Percentiles rank a stretch among this genome's conserved stretches.
phyloP scores from a whole-genome alignment of 202 grass and related monocot genomes.

The Zoysia matrella region DNA sequence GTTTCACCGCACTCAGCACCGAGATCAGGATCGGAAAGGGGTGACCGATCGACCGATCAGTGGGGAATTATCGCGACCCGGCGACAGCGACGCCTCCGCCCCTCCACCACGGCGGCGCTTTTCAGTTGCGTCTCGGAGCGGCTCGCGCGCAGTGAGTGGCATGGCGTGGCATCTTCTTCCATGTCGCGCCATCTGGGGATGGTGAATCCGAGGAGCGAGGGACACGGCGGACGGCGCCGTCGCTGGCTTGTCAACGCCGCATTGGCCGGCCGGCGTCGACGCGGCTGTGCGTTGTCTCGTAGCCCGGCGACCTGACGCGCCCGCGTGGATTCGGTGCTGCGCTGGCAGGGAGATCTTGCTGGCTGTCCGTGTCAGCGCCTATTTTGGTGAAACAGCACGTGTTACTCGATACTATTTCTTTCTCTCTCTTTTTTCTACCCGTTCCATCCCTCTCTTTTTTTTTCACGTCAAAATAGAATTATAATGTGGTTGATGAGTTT shows the following conservation, averaged over 20 bases:
- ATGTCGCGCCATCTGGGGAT: not conserved
- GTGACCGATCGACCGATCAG: not conserved
- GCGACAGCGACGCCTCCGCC: not conserved
- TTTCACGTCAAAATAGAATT: not conserved
- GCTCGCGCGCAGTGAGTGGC: not conserved
- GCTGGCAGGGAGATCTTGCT: not conserved
- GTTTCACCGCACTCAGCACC: not conserved
- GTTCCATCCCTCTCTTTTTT: not conserved
- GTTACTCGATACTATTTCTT: not conserved
- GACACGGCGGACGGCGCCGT: not conserved
- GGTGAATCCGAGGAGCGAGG: not conserved
- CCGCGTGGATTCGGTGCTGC: not conserved
- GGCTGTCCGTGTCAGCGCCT: not conserved
- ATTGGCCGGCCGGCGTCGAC: constrained; percentile 17
- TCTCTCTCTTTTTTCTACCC: not conserved
- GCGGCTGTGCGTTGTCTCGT: not conserved
- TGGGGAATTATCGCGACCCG: not conserved
- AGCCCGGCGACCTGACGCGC: not conserved
- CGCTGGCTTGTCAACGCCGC: constrained; percentile 44
- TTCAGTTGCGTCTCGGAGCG: constrained; percentile 10
- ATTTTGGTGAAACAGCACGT: constrained; percentile 4
- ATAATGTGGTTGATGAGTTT: not conserved
- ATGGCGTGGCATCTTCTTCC: not conserved
- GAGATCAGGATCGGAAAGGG: not conserved
- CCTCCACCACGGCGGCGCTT: not conserved